Base-by-base conservation (phyloP, 257 asterid genomes). In the Plantago elongata region DNA sequence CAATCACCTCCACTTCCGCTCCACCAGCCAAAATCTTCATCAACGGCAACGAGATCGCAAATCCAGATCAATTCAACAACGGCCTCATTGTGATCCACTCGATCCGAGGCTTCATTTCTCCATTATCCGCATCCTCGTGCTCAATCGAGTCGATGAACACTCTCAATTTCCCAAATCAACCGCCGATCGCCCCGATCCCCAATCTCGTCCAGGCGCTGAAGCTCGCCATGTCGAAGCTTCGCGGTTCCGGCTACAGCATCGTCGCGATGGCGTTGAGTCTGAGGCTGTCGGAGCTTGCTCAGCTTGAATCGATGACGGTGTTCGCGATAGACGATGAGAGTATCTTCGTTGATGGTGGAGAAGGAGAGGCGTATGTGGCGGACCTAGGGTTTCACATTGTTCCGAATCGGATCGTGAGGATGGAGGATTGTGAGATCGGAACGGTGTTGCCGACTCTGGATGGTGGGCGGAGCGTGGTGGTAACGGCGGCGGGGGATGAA, bases 41-140 rank as follows among this genome's bases (percentile, higher is more conserved):
- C 78, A 82, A 83, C 60, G 96, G 98, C 16, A 87, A 72, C 0
- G 85, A 80, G 18, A 78, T 90, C 61, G 62, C 75, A 2, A 73
- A 70, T 50, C 88, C 83, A n/a, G 95, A 88, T 22, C 66, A 83
- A 46, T 87, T 75, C 91, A 79, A 85, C 74, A 77, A 83, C 49
- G 98, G 95, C 17, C 66, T 79, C 11, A 2, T 83, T 44, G 61
- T 90, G 54, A 57, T 90, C 63, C 96, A 90, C 46, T 88, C 76
- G 4, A 30, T 90, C 7, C 83, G 70, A 11, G 96, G 97, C 11
- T 83, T 72, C 69, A 51, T 90, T 37, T 59, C 94, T 5, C 94
- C 85, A 38, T 74, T 88, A 40, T 87, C 97, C 13, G 80, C 87
- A 5, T 43, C 60, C 13, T 90, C 98, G n/a, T 90, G 98, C 78